Evolutionary conservation across 2,329 filamentous ascomycete genomes (phyloP).

Genomic region (Metarhizium anisopliae): DNA sequence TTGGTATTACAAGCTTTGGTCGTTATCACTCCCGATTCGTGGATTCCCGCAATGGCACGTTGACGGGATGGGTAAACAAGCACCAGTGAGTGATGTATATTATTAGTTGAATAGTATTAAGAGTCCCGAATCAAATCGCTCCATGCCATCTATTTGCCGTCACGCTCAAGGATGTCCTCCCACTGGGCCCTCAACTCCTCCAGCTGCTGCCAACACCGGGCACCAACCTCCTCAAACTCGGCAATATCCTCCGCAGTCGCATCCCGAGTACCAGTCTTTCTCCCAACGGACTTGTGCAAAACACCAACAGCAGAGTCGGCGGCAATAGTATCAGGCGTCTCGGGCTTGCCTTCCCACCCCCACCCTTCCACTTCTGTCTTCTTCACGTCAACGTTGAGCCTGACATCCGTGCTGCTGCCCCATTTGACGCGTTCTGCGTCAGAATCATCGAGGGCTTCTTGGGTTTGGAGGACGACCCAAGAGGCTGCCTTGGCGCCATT

Average conservation of each 20-base stretch:
- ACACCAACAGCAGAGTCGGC: constrained; percentile 36
- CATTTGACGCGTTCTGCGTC: constrained; percentile 61
- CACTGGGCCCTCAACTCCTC: constrained; percentile 60
- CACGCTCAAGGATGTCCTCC: constrained; percentile 36
- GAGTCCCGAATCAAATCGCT: neutral
- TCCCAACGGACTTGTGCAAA: constrained; percentile 43
- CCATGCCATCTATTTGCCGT: constrained; percentile 6
- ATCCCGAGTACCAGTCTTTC: constrained; percentile 49
- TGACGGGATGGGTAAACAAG: neutral
- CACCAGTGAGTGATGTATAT: neutral
- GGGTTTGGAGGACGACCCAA: constrained; percentile 65
- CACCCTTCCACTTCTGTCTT: constrained; percentile 81
- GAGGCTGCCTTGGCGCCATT: constrained; percentile 65
- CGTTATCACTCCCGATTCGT: too few species aligned
- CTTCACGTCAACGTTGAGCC: constrained; percentile 53
- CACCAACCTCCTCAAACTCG: constrained; percentile 54
- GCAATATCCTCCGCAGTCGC: constrained; percentile 51
- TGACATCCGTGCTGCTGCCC: constrained; percentile 62
- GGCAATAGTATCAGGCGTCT: constrained; percentile 31
- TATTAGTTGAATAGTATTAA: neutral
- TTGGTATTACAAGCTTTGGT: too few species aligned
- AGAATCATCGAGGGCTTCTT: constrained; percentile 50
- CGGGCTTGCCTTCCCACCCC: constrained; percentile 60
- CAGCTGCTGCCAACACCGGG: constrained; percentile 58
- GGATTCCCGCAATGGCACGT: neutral